These are phyloP conservation scores for Fusarium tuaranense DNA, from an alignment of 2,329 filamentous ascomycete species.

Conservation along the genomic window DNA sequence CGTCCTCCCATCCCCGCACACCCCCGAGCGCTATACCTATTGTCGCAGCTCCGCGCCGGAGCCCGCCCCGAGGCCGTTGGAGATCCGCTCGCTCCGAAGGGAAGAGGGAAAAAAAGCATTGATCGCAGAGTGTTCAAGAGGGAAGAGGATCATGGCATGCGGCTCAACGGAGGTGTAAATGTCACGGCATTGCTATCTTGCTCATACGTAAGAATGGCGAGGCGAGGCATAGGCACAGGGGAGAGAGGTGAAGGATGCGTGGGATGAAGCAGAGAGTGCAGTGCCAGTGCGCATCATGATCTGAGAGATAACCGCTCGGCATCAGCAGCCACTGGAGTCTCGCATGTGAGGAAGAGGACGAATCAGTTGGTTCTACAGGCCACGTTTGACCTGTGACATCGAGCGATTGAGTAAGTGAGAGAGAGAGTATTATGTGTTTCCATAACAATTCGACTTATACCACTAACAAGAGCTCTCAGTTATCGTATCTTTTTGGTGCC, in stretches of 20 bases:
- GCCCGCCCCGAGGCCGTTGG: background rate
- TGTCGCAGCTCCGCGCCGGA: constrained; percentile 26
- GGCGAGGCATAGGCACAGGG: background rate
- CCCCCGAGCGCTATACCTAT: constrained; percentile 27
- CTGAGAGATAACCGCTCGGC: constrained; percentile 4
- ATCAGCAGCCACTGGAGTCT: constrained; percentile 3
- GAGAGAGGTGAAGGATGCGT: background rate
- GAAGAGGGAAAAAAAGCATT: background rate
- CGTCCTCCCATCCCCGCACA: constrained; percentile 8
- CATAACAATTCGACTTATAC: background rate
- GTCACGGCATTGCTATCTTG: background rate
- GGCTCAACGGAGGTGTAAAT: background rate
- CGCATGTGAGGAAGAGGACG: background rate
- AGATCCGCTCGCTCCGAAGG: background rate
- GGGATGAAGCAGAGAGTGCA: background rate
- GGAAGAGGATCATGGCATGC: background rate
- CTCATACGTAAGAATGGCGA: constrained; percentile 1
- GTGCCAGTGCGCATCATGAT: background rate
- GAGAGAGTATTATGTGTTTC: background rate
- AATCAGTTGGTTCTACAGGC: background rate
- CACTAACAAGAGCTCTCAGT: constrained; percentile 8
- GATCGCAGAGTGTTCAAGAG: constrained; percentile 15
- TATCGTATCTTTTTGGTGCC: background rate
- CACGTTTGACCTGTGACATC: background rate
- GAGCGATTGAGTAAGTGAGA: background rate